phyloP scores from a whole-genome alignment of 495 filamentous ascomycete genomes.

The Coniosporium apollinis region DNA sequence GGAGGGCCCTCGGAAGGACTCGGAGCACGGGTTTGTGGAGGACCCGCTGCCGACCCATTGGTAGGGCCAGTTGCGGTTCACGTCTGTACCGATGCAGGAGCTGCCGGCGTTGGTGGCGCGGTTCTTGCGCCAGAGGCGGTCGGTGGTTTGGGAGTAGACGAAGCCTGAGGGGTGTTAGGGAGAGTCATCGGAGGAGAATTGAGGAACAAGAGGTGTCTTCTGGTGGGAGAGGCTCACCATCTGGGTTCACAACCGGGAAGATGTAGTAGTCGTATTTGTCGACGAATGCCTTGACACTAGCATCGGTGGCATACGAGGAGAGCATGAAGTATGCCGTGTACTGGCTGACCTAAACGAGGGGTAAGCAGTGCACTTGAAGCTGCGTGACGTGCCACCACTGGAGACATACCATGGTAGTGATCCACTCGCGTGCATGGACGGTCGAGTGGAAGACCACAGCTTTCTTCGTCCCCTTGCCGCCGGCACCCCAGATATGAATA shows the following conservation, averaged over 20 bases:
- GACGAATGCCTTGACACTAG: conserved; percentile 26
- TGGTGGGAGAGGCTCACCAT: too few relatives aligned
- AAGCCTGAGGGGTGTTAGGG: too few relatives aligned
- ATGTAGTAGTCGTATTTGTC: conserved; percentile 49
- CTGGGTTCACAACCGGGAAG: conserved; percentile 45
- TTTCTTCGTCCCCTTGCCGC: conserved; percentile 32
- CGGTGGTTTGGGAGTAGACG: conserved; percentile 40
- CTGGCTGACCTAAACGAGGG: too few relatives aligned
- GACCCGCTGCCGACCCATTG: conserved; percentile 34
- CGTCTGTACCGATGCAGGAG: conserved; percentile 38
- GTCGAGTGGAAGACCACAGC: conserved; percentile 43
- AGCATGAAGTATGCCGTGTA: too few relatives aligned
- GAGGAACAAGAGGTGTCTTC: too few relatives aligned
- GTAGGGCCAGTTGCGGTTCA: conserved; percentile 49
- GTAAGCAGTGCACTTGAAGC: too few relatives aligned
- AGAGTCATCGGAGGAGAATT: too few relatives aligned
- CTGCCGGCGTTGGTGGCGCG: conserved; percentile 28
- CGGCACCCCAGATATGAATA: conserved; percentile 40
- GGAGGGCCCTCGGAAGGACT: conserved; percentile 35
- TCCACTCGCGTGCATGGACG: conserved; percentile 51
- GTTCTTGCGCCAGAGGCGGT: conserved; percentile 51
- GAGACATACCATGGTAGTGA: conserved; percentile 35
- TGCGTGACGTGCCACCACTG: too few relatives aligned
- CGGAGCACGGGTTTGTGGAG: conserved; percentile 34
- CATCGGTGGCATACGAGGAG: too few relatives aligned